phyloP scores from a whole-genome alignment of 164 flowering plant genomes.

The Kalanchoe fedtschenkoi region DNA sequence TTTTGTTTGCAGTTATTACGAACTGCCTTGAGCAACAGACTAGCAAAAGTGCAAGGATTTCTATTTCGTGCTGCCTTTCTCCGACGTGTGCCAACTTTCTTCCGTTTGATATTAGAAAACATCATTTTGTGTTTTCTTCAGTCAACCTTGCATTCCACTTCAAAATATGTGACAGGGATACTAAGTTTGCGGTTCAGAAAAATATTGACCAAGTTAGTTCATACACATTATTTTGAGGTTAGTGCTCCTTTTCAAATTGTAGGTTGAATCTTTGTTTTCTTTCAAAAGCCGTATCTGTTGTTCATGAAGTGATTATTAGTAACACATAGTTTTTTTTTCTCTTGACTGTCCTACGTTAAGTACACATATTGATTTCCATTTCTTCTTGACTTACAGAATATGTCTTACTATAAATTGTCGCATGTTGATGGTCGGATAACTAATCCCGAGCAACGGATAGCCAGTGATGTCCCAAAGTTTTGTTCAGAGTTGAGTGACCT shows the following conservation, averaged over 20 bases:
- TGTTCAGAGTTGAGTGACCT: conserved; percentile 95
- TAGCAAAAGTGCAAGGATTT: conserved; percentile 98
- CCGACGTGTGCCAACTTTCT: conserved; percentile 73
- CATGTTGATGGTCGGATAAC: conserved; percentile 95
- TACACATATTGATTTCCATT: conserved; percentile 6
- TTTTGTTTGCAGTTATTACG: conserved; percentile 58
- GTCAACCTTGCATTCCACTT: conserved; percentile 78
- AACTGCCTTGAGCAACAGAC: conserved; percentile 84
- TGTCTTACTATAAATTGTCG: conserved; percentile 95
- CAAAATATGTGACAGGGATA: conserved; percentile 85
- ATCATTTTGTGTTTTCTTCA: conserved; percentile 81
- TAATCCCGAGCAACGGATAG: conserved; percentile 93
- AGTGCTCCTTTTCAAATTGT: background rate
- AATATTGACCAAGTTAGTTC: conserved; percentile 78
- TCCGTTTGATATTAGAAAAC: conserved; percentile 81
- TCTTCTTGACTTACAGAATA: conserved; percentile 55
- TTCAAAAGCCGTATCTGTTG: background rate
- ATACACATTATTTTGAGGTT: conserved; percentile 92
- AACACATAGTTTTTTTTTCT: too few species aligned
- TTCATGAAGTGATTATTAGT: background rate
- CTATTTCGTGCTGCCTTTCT: conserved; percentile 96
- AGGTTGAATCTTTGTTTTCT: background rate
- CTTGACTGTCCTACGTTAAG: background rate
- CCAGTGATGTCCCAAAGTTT: conserved; percentile 92
- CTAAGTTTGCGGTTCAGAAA: conserved; percentile 81